Conservation (phyloP, 2,329 filamentous ascomycete species). For the Pseudocercospora macadamiae region DNA sequence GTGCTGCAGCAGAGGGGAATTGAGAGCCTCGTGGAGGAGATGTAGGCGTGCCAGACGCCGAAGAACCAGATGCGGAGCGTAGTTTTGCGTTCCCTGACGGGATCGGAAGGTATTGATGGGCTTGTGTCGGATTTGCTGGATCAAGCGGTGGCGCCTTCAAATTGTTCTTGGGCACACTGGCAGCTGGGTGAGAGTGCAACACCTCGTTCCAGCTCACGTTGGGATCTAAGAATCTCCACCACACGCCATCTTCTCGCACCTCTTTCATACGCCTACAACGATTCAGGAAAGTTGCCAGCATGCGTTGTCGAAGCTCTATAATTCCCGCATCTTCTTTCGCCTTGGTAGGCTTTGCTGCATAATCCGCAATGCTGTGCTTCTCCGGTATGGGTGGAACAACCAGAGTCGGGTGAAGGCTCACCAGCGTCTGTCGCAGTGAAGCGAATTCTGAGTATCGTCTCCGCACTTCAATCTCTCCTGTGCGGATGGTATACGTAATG, state of each 20-base stretch:
- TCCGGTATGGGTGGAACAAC: slow-evolving; percentile 97
- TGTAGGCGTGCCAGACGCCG: slow-evolving; percentile 56
- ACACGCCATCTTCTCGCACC: slow-evolving; percentile 88
- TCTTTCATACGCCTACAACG: slow-evolving; percentile 91
- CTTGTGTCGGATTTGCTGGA: slow-evolving; percentile 85
- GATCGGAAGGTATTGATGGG: slow-evolving; percentile 84
- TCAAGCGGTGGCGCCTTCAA: slow-evolving; percentile 94
- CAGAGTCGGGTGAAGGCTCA: slow-evolving; percentile 89
- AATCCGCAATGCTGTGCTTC: slow-evolving; percentile 98
- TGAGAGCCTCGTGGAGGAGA: slow-evolving; percentile 57
- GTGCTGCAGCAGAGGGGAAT: slow-evolving; percentile 57
- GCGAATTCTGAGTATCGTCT: slow-evolving; percentile 96
- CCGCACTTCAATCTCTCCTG: slow-evolving; percentile 91
- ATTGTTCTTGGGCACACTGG: slow-evolving; percentile 90
- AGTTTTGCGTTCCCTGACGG: slow-evolving; percentile 85
- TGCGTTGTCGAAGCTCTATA: slow-evolving; percentile 93
- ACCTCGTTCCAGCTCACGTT: slow-evolving; percentile 98
- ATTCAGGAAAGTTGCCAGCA: slow-evolving; percentile 94
- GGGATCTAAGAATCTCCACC: slow-evolving; percentile 96
- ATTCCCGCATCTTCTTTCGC: slow-evolving; percentile 97
- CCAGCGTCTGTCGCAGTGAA: slow-evolving; percentile 83
- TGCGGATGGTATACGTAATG: slow-evolving; percentile 96
- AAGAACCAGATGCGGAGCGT: slow-evolving; percentile 56
- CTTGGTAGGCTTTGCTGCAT: slow-evolving; percentile 95
- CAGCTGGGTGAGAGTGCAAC: slow-evolving; percentile 85